Evolutionary conservation across 2,329 filamentous ascomycete species (phyloP).

Genomic region (Dothideomycetidae sp.): DNA sequence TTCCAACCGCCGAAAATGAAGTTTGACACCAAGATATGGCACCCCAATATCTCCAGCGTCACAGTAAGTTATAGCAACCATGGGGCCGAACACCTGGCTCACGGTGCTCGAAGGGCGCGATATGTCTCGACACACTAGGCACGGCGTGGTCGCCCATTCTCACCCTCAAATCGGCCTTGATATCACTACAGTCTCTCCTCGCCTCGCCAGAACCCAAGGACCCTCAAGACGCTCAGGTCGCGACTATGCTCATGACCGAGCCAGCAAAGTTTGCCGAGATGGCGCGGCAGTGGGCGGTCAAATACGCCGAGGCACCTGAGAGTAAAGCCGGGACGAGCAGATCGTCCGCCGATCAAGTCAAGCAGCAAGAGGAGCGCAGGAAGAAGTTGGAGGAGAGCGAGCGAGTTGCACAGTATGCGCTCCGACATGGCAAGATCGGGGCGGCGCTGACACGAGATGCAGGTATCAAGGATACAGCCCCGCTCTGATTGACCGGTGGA

Average conservation of each 20-base stretch:
- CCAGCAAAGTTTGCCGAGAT: slow-evolving; percentile 66
- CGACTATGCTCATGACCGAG: slow-evolving; percentile 69
- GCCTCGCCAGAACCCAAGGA: slow-evolving; percentile 91
- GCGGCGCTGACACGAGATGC: slow-evolving; percentile 6
- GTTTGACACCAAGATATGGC: slow-evolving; percentile 90
- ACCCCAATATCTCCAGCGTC: slow-evolving; percentile 89
- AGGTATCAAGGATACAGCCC: slow-evolving; percentile 84
- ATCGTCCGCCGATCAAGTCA: slow-evolving; percentile 11
- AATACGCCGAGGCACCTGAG: slow-evolving; percentile 63
- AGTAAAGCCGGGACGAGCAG: slow-evolving; percentile 35
- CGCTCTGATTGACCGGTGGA: slow-evolving; percentile 68
- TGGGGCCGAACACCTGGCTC: neutral
- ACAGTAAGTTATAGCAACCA: slow-evolving; percentile 46
- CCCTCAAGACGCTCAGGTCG: slow-evolving; percentile 91
- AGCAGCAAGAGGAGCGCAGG: slow-evolving; percentile 32
- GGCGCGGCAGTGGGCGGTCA: slow-evolving; percentile 82
- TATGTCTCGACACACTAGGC: slow-evolving; percentile 86
- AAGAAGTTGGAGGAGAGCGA: slow-evolving; percentile 43
- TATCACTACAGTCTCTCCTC: slow-evolving; percentile 85
- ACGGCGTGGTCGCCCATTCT: slow-evolving; percentile 89
- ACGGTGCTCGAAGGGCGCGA: slow-evolving; percentile 58
- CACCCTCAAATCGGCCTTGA: slow-evolving; percentile 87
- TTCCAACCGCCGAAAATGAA: slow-evolving; percentile 86
- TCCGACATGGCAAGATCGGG: neutral
- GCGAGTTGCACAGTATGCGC: slow-evolving; percentile 39